Percentiles rank a stretch among this genome's conserved stretches.
Evolutionary conservation across 306 rosid genomes (phyloP).

Genomic region (Ormosia emarginata): DNA sequence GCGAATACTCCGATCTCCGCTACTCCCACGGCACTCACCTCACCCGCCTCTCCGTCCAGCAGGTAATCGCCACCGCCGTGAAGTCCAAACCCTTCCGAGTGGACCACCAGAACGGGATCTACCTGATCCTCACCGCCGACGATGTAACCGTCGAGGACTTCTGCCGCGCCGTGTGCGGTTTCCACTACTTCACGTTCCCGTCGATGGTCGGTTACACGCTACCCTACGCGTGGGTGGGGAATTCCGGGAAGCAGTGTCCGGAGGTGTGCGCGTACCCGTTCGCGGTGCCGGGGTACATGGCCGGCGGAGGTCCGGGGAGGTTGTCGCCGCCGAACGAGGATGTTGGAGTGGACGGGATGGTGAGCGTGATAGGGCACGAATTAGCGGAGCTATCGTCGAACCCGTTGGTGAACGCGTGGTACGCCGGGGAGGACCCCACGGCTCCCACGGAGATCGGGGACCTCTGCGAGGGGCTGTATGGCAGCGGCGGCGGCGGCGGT

Average conservation of each 20-base stretch:
- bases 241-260: constrained; percentile 84
- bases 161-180: constrained; percentile 92
- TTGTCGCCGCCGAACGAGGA: constrained; percentile 47
- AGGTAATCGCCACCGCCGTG: constrained; percentile 71
- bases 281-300: constrained; percentile 80
- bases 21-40: constrained; percentile 65
- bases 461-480: constrained; percentile 83
- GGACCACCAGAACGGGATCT: constrained; percentile 82
- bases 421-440: constrained; percentile 94
- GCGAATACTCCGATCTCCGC: constrained; percentile 51
- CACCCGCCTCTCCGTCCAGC: constrained; percentile 73
- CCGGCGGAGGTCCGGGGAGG: constrained; percentile 62
- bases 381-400: constrained; percentile 44
- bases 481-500: constrained; percentile 91
- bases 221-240: constrained; percentile 93
- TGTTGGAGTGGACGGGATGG: constrained; percentile 43
- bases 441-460: constrained; percentile 96
- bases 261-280: constrained; percentile 94
- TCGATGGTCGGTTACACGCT: constrained; percentile 84
- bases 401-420: constrained; percentile 78
- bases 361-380: constrained; percentile 40
- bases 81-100: constrained; percentile 63
- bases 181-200: constrained; percentile 91
- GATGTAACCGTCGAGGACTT: constrained; percentile 80
- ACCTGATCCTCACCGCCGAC: constrained; percentile 59